Evolutionary conservation across 225 moss, liverwort and hornwort species (phyloP).

Genomic region (Antitrichia curtipendula): DNA sequence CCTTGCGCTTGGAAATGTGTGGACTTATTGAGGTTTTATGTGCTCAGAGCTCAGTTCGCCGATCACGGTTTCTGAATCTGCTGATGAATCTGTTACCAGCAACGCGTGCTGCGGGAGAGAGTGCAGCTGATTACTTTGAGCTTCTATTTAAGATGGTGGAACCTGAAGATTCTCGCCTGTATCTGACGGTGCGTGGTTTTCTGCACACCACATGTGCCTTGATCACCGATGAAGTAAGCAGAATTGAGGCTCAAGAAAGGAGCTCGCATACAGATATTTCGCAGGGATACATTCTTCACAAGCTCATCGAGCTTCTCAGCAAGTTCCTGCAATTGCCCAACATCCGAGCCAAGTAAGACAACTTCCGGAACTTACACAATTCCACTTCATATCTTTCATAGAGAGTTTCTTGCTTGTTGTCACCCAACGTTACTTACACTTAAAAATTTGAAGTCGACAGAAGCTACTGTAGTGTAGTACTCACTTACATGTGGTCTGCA

Average conservation of each 20-base stretch:
- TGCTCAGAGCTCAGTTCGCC: conserved; percentile 78
- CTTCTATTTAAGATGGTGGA: conserved; percentile 99
- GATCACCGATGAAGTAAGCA: conserved; percentile 86
- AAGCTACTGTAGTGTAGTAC: background rate
- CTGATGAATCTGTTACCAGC: conserved; percentile 89
- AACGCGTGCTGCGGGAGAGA: conserved; percentile 87
- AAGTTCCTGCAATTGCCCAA: conserved; percentile 90
- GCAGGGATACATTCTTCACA: conserved; percentile 97
- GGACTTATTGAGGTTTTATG: conserved; percentile 88
- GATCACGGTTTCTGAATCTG: conserved; percentile 85
- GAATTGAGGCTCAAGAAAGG: conserved; percentile 94
- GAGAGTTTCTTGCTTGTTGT: background rate
- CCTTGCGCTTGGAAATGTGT: conserved; percentile 97
- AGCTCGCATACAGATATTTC: conserved; percentile 97
- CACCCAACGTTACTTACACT: background rate
- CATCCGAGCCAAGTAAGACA: conserved; percentile 76
- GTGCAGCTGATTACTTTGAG: conserved; percentile 98
- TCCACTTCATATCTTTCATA: background rate
- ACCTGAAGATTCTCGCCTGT: conserved; percentile 88
- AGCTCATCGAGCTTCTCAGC: conserved; percentile 93
- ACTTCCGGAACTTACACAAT: background rate
- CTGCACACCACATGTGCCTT: conserved; percentile 74
- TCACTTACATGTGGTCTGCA: background rate
- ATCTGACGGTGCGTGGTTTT: conserved; percentile 94
- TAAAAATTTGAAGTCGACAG: background rate